Base-by-base conservation (phyloP, 2,329 filamentous ascomycete species). In the Cladosporium sp. region DNA sequence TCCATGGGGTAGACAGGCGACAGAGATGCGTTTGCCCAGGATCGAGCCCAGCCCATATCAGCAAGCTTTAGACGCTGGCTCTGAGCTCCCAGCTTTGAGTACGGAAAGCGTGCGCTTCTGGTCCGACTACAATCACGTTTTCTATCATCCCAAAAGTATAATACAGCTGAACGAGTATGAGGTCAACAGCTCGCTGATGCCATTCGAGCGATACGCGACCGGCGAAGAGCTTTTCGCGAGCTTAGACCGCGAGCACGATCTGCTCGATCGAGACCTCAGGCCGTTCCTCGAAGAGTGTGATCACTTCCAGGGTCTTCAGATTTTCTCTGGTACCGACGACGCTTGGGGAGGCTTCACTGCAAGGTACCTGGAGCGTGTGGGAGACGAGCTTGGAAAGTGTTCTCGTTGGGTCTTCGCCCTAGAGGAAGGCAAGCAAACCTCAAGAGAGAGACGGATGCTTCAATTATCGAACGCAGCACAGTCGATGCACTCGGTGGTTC, bases 51-150 rank as follows among this genome's bases (percentile, higher is more conserved):
- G 84, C 69, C 79, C 85, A 49, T 97, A 96, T 72, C 91, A 95
- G 69, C 82, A 84, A 68, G 88, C 86, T 63, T 84, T 97, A 3
- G 89, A 97, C 65, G 75, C 84, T 30, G 92, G 91, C 20, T 71
- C 82, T 5, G 73, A 83, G 3, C 80, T 87, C 5, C 83, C 88
- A 0, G 76, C 79, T 55, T 80, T 96, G 19, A 88, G 82, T 1
- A 80, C 85, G 1, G 83, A 86, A 6, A 83, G 84, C 11, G 89
- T 97, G n/a, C 85, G 91, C 56, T 97, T 94, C 76, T 99, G 94
- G 93, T 96, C 92, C 34, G 94, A 99, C 74, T 97, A 92, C 74
- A 95, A 90, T 66, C 85, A 91, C 25, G 84, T 94, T n/a, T 99
- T 86, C 74, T 97, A 89, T 71, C 92, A 97, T 71, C 94, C 94